Base-by-base conservation (phyloP, 2,329 filamentous ascomycete genomes). In the Penicillium sp. region DNA sequence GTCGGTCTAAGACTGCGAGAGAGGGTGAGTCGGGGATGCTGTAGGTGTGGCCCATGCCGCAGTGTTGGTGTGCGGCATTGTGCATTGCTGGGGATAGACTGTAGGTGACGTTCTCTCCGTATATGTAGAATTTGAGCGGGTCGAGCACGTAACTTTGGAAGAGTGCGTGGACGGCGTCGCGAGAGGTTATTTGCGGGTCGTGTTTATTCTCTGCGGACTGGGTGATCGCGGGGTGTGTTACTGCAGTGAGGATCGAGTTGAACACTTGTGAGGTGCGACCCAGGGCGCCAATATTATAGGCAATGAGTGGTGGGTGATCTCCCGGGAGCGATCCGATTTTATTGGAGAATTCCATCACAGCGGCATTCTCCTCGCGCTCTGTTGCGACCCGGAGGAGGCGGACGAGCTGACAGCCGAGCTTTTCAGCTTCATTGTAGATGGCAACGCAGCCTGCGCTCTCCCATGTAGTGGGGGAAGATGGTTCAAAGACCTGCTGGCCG, bases 231-330 rank as follows among this genome's bases (percentile, higher is more conserved):
- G 73, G 69, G 53, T 78, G 76, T 4, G 73, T 76, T n/a, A 78
- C 76, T 2, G 70, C 68, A 8, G 75, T 78, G 48, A 78, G 61
- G 15, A 71, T 73, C 4, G 70, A 69, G 57, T 78, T 78, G 59
- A 77, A 76, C 1, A 78, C 69, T 57, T 78, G 76, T n/a, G 76
- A 78, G 12, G 75, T 78, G 17, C 76, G 74, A 39, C 76, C 76
- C 17, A 77, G 64, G 8, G 66, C 65, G 10, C 75, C 75, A 13
- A 75, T 61, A 36, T 78, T 78, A 62, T 76, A 78, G 17, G 75
- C 74, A 33, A 77, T 77, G 17, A 76, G 60, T 2, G 73, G 70
- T 2, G 70, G 65, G 49, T 71, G 70, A 8, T 66, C 57, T 15
- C 69, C 71, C 1, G 70, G 63, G 6, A 73, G 53, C 1, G 70